A percentile compares a stretch with the other conserved stretches of the same genome.
Evolutionary conservation across 768 basidiomycete species (phyloP).

Genomic region (Mycena filopes): DNA sequence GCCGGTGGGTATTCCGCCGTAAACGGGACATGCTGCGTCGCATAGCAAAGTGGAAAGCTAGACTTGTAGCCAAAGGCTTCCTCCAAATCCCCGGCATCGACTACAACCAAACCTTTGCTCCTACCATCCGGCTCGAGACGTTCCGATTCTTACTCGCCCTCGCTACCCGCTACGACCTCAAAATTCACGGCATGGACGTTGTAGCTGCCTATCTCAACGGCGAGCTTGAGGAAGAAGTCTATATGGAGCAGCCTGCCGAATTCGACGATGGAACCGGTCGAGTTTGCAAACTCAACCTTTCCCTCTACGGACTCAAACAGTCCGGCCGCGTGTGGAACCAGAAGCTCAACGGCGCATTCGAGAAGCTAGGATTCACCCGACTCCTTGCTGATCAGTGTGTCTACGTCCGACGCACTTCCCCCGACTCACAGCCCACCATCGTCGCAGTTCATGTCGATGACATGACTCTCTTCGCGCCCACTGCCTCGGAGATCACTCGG

Average conservation of each 20-base stretch:
- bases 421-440: constrained; percentile 22
- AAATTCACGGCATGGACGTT: constrained; percentile 39
- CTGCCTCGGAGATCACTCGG: not conserved
- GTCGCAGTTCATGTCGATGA: constrained; percentile 38
- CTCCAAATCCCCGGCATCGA: constrained; percentile 50
- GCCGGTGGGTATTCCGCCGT: constrained; percentile 48
- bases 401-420: constrained; percentile 16
- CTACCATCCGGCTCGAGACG: constrained; percentile 34
- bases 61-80: constrained; percentile 48
- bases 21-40: constrained; percentile 47
- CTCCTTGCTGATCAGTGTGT: constrained; percentile 32
- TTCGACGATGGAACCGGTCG: constrained; percentile 14
- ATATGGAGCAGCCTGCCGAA: constrained; percentile 38
- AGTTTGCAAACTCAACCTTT: constrained; percentile 31
- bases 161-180: constrained; percentile 31
- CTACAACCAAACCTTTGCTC: constrained; percentile 38
- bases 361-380: constrained; percentile 32
- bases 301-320: constrained; percentile 46
- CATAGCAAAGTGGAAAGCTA: constrained; percentile 31
- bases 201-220: constrained; percentile 39
- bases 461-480: constrained; percentile 10
- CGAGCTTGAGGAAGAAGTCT: constrained; percentile 39
- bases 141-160: constrained; percentile 37
- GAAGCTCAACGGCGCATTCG: constrained; percentile 31
- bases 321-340: constrained; percentile 43